Evolutionary conservation across 2,329 filamentous ascomycete species (phyloP), one percentile per base, ranked within the genome.

Genomic region (Aspergillus sp.): DNA sequence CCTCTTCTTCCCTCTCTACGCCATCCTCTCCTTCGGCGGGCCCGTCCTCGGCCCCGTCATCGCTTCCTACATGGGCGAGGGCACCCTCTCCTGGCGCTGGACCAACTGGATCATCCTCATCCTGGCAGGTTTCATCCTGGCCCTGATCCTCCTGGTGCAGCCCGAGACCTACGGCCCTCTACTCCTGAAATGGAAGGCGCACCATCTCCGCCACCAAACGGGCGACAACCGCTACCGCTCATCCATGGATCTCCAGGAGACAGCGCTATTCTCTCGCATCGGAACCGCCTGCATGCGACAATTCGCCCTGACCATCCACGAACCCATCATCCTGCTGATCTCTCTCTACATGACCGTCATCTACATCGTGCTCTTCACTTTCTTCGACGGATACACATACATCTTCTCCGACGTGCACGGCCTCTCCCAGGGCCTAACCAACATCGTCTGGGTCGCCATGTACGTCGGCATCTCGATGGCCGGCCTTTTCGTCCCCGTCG

Each of bases 341-440:
- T 66, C 69, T 3, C 59, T 75, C 2, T 76, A 77, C 53, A 68
- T 77, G 66, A 70, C 68, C 5, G 64, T 76, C 5, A 57, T 77
- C n/a, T 77, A 75, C 60, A 73, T 75, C 42, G 65, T 75, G 17
- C 61, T 77, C 1, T 77, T 74, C 57, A 74, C 72, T 7, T 75
- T 76, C 62, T 71, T 77, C 42, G 80, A 81, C 11, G 83, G 82
- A 1, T 84, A 82, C 64, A 75, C 79, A 8, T 83, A 78, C 69
- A 80, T 84, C 66, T 85, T 86, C 72, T 71, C 73, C 32, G 73
- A 82, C 3, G 82, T 80, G 0, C 81, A 85, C 66, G 74, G 73
- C 8, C 75, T 82, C 7, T 80, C 78, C 0, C 71, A 78, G 48
- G 81, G 80, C 0, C 64, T 82, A n/a, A 81, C 79, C 2, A 82